Evolutionary conservation across 129 eudicot species (phyloP).

Genomic region (Artemisia argyi): DNA sequence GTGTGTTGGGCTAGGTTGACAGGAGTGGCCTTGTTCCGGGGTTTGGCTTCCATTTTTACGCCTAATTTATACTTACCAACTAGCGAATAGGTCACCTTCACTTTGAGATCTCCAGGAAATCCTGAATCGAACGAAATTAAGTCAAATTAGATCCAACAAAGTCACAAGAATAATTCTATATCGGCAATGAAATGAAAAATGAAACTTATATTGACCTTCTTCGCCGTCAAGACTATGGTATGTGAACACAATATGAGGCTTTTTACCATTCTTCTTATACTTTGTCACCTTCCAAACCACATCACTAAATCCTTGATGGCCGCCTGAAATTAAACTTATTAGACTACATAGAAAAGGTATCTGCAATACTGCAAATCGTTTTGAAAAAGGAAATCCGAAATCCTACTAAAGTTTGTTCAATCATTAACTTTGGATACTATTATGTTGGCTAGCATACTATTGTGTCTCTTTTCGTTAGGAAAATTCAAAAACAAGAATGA

Average conservation of each 20-base stretch:
- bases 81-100: slow-evolving; percentile 57
- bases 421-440: neutral
- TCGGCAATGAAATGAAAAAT: neutral
- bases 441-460: neutral
- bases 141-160: neutral
- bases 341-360: too few relatives aligned
- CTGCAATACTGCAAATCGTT: too few relatives aligned
- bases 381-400: too few relatives aligned
- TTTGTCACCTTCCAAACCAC: slow-evolving; percentile 44
- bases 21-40: slow-evolving; percentile 85
- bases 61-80: slow-evolving; percentile 46
- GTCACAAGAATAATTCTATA: slow-evolving; percentile 14
- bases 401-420: neutral
- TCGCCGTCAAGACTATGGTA: slow-evolving; percentile 48
- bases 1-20: slow-evolving; percentile 83
- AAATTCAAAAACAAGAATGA: neutral
- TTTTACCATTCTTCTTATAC: slow-evolving; percentile 13
- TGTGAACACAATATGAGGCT: slow-evolving; percentile 33
- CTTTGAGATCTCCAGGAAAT: slow-evolving; percentile 75
- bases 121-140: slow-evolving; percentile 40
- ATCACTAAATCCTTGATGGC: slow-evolving; percentile 47
- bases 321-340: slow-evolving; percentile 30
- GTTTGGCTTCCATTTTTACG: slow-evolving; percentile 62
- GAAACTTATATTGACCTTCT: slow-evolving; percentile 31
- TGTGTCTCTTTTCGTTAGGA: too few relatives aligned